Percentiles rank a stretch among this genome's conserved stretches.
phyloP scores from a whole-genome alignment of 371 early-diverging fungal genomes.

The Mucor saturninus region DNA sequence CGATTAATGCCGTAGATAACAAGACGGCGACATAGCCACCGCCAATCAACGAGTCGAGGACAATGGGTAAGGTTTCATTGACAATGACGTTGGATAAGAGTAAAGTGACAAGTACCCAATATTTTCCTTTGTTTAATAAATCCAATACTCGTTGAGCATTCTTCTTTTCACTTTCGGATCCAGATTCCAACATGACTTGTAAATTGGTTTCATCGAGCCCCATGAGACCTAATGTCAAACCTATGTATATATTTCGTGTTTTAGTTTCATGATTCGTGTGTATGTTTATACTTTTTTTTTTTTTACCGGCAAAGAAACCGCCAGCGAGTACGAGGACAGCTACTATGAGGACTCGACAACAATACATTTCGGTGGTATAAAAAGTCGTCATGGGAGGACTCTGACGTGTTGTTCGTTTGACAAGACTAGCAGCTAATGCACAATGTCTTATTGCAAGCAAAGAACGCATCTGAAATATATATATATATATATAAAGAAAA shows the following conservation, averaged over 20 bases:
- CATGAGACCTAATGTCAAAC: slow-evolving; percentile 86
- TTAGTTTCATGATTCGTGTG: not conserved
- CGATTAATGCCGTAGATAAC: slow-evolving; percentile 84
- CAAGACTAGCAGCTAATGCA: not conserved
- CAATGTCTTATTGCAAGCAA: not conserved
- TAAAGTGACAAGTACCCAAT: slow-evolving; percentile 88
- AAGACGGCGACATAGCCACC: slow-evolving; percentile 87
- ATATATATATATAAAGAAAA: not conserved
- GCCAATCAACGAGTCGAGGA: slow-evolving; percentile 78
- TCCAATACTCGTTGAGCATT: slow-evolving; percentile 75
- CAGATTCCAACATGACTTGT: slow-evolving; percentile 73
- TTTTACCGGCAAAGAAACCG: slow-evolving; percentile 29
- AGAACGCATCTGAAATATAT: not conserved
- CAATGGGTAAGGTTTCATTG: slow-evolving; percentile 94
- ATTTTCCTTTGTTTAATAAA: slow-evolving; percentile 72
- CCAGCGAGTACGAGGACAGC: slow-evolving; percentile 16
- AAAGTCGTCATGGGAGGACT: not conserved
- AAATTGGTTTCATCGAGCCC: slow-evolving; percentile 73
- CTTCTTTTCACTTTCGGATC: slow-evolving; percentile 62
- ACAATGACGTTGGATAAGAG: slow-evolving; percentile 90
- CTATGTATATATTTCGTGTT: slow-evolving; percentile 30
- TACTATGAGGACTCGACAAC: not conserved
- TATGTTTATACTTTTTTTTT: not conserved
- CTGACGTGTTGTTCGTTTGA: not conserved
- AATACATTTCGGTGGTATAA: not conserved